Percentiles rank a stretch among this genome's conserved stretches.
Conservation (phyloP, 106 monocot genomes). For the Allium cepa region DNA sequence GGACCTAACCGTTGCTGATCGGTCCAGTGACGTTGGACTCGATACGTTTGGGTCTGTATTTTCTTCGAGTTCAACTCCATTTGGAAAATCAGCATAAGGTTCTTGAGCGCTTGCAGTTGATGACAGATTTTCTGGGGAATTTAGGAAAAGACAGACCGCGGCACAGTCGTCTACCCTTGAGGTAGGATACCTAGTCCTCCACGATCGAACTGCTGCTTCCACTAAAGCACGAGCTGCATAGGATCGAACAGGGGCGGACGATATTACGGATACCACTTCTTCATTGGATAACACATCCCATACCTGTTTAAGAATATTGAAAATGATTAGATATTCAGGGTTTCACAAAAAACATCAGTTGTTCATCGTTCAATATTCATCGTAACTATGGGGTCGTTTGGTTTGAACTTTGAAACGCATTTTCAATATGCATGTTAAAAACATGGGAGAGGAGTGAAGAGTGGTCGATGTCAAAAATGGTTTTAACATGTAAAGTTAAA, state of each 20-base stretch:
- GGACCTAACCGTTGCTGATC: conserved; percentile 2
- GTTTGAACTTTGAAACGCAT: no score
- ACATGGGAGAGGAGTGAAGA: neutral
- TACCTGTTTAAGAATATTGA: neutral
- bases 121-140: conserved; percentile 4
- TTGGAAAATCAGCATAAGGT: neutral
- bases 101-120: conserved; percentile 2
- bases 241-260: conserved; percentile 12
- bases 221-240: conserved; percentile 14
- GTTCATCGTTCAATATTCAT: no score
- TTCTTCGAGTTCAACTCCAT: neutral
- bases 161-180: conserved; percentile 27
- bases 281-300: conserved; percentile 33
- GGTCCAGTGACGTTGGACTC: conserved; percentile 4
- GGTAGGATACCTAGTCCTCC: conserved; percentile 20
- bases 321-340: no score
- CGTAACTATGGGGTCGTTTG: no score
- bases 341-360: no score
- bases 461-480: no score
- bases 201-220: conserved; percentile 14
- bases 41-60: neutral
- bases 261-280: conserved; percentile 13
- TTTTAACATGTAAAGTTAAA: no score
- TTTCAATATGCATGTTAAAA: neutral
- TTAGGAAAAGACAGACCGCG: conserved; percentile 18